phyloP scores from a whole-genome alignment of 257 asterid genomes.

The Mitragyna speciosa region DNA sequence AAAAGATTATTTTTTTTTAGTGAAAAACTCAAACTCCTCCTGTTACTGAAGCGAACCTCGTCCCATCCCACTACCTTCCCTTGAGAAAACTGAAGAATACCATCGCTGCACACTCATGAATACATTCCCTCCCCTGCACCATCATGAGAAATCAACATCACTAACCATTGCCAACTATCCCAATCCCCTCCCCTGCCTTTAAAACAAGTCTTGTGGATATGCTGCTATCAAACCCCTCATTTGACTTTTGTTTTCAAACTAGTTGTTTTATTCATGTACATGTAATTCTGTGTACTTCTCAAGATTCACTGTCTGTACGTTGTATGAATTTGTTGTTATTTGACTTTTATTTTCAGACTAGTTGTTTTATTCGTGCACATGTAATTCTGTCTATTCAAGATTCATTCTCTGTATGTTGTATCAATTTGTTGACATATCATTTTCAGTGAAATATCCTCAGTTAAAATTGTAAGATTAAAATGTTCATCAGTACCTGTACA shows the following conservation, averaged over 20 bases:
- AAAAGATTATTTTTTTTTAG: too few species aligned
- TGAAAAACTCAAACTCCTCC: neutral
- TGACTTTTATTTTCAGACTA: neutral
- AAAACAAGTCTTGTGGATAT: neutral
- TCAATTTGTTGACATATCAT: neutral
- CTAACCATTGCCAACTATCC: neutral
- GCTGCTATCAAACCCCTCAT: neutral
- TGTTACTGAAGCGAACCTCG: neutral
- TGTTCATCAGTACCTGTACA: neutral
- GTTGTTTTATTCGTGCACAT: neutral
- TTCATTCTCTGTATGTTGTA: too few species aligned
- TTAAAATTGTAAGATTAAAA: too few species aligned
- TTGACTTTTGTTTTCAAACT: neutral
- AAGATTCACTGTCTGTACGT: too few species aligned
- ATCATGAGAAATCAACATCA: neutral
- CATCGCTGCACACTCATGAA: neutral
- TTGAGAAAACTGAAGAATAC: neutral
- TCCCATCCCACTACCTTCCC: neutral
- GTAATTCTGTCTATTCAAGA: neutral
- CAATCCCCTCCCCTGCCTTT: neutral
- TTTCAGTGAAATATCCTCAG: neutral
- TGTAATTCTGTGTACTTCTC: neutral
- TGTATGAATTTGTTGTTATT: too few species aligned
- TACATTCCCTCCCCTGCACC: neutral
- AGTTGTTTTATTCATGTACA: neutral